Conservation (phyloP, 306 rosid genomes). For the Boehmeria nivea region DNA sequence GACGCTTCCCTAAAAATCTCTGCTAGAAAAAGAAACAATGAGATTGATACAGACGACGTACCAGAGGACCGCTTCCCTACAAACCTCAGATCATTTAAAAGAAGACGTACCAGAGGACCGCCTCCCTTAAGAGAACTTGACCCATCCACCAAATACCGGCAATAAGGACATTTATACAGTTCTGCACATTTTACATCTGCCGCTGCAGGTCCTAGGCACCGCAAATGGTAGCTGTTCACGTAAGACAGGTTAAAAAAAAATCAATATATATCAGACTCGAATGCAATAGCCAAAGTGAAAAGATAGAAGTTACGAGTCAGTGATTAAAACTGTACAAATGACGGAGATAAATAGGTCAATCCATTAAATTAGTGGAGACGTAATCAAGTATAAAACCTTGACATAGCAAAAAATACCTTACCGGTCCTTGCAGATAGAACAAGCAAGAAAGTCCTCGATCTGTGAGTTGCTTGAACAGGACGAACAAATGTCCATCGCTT, state of each 20-base stretch:
- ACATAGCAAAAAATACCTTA: constrained; percentile 37
- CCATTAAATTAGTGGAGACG: no score
- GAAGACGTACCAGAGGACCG: constrained; percentile 49
- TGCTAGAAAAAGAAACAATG: constrained; percentile 33
- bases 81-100: neutral
- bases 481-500: constrained; percentile 34
- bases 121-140: constrained; percentile 34
- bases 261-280: constrained; percentile 8
- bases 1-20: constrained; percentile 45
- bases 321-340: no score
- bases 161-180: constrained; percentile 45
- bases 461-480: constrained; percentile 44
- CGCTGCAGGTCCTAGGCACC: constrained; percentile 45
- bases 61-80: constrained; percentile 3
- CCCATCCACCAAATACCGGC: constrained; percentile 46
- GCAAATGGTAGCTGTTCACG: constrained; percentile 73
- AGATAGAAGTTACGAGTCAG: no score
- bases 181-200: constrained; percentile 19
- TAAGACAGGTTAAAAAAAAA: neutral
- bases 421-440: constrained; percentile 77
- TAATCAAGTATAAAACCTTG: constrained; percentile 2
- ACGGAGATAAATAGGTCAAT: no score
- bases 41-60: neutral
- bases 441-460: constrained; percentile 48
- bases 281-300: no score